Percentiles rank a stretch among this genome's conserved stretches.
phyloP scores from a whole-genome alignment of 495 filamentous ascomycete genomes.

The Annulohypoxylon bovei region DNA sequence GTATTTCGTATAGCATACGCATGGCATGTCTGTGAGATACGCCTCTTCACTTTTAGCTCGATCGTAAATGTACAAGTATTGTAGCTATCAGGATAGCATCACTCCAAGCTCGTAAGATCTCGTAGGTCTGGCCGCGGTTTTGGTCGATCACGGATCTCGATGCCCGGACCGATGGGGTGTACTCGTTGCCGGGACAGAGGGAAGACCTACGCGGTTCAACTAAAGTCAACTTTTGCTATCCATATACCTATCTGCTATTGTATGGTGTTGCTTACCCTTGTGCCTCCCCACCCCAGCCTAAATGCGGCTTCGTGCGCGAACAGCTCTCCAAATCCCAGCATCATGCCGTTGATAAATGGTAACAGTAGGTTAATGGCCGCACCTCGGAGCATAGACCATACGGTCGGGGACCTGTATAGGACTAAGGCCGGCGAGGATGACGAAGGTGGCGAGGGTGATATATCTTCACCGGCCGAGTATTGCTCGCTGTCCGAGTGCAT shows the following conservation, averaged over 20 bases:
- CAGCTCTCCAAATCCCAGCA: conserved; percentile 97
- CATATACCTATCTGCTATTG: neutral
- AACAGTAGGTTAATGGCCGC: conserved; percentile 94
- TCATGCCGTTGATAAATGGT: conserved; percentile 97
- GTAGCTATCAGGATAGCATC: conserved; percentile 9
- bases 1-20: neutral
- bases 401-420: conserved; percentile 86
- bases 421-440: conserved; percentile 80
- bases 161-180: conserved; percentile 63
- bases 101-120: conserved; percentile 64
- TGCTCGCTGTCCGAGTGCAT: conserved; percentile 90
- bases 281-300: conserved; percentile 88
- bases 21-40: neutral
- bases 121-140: conserved; percentile 49
- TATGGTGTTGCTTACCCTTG: conserved; percentile 71
- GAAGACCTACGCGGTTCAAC: conserved; percentile 55
- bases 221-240: neutral
- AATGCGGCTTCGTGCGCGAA: conserved; percentile 96
- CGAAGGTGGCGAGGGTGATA: conserved; percentile 68
- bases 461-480: conserved; percentile 77
- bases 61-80: conserved; percentile 21
- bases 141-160: conserved; percentile 58
- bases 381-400: conserved; percentile 85
- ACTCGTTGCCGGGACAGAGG: conserved; percentile 55
- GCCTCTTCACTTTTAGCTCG: conserved; percentile 6